phyloP scores from a whole-genome alignment of 2,329 filamentous ascomycete species.

The Epichloe baconii region DNA sequence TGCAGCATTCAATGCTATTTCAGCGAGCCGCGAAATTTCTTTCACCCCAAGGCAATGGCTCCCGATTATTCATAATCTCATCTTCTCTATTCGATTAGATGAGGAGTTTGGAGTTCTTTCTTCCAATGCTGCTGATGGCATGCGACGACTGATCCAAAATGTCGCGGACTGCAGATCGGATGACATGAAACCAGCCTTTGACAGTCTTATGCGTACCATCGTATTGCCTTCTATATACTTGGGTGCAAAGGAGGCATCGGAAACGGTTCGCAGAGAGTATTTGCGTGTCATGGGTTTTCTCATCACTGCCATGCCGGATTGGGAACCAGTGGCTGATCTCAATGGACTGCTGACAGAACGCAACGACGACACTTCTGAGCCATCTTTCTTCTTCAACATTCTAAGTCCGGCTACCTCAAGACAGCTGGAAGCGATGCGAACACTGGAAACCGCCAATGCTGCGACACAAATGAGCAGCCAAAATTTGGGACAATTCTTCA shows the following conservation, averaged over 20 bases:
- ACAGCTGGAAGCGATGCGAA: slow-evolving; percentile 69
- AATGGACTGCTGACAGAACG: slow-evolving; percentile 46
- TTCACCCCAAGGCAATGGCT: slow-evolving; percentile 69
- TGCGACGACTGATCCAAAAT: slow-evolving; percentile 66
- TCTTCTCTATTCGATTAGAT: slow-evolving; percentile 74
- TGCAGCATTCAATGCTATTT: slow-evolving; percentile 61
- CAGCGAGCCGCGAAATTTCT: slow-evolving; percentile 41
- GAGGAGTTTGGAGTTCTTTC: slow-evolving; percentile 79
- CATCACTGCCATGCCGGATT: slow-evolving; percentile 55
- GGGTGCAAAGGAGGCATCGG: slow-evolving; percentile 65
- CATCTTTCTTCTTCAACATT: slow-evolving; percentile 84
- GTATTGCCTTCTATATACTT: slow-evolving; percentile 65
- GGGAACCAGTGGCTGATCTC: slow-evolving; percentile 63
- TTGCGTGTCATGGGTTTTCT: slow-evolving; percentile 68
- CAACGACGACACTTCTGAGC: slow-evolving; percentile 50
- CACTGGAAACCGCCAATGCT: slow-evolving; percentile 56
- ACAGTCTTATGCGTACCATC: slow-evolving; percentile 46
- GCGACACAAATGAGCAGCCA: slow-evolving; percentile 54
- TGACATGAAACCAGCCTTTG: slow-evolving; percentile 31
- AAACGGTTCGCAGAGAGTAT: slow-evolving; percentile 74
- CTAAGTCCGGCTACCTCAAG: slow-evolving; percentile 80
- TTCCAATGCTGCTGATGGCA: slow-evolving; percentile 64
- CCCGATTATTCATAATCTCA: slow-evolving; percentile 76
- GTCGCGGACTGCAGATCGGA: slow-evolving; percentile 28
- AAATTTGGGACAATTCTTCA: slow-evolving; percentile 75